Evolutionary conservation across 495 filamentous ascomycete species (phyloP), one percentile per base, ranked within the genome.

Genomic region (Penicillium psychrofluorescens): DNA sequence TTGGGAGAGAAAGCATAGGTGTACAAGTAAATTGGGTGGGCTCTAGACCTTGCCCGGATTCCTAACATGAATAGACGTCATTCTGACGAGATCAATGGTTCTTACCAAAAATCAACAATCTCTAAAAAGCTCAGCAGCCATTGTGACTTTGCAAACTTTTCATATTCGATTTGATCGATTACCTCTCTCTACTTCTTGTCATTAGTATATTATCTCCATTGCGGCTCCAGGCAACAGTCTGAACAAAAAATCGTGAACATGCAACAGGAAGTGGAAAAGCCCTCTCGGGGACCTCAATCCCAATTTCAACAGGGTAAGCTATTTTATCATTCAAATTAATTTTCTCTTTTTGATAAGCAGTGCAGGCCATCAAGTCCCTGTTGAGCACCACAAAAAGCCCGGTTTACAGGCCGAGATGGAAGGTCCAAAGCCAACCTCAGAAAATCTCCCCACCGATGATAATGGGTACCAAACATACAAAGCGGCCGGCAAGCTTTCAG

Each of bases 381-480:
- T 90, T 41, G 76, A 84, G 38, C 71, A 83, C 47, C 82, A 87
- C 50, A 57, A 70, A 2, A 75, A 78, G 41, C 88, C 88, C 1
- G 85, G 88, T 4, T 64, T 78, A 35, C 83, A 95, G 55, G 54
- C 62, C 32, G 70, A 85, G 36, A 72, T 92, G 68, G 70, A 77
- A 22, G 53, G 76, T 12, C 80, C 79, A 8, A 67, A 77, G 40
- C 83, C 88, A 1, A 64, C 73, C 27, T 79, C 74, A 27, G 80
- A 79, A 33, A 66, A 84, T n/a, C 53, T 92, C 11, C 86, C 88
- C 2, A 81, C 82, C 6, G 75, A 80, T 34, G 76, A 83, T 31
- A 79, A 79, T 40, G 81, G 82, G 11, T 86, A 81, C 62, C 79
- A 86, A 51, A 78, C 74, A 41, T 92, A 92, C 68, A 81, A 81